Evolutionary conservation across 139 green algal species (phyloP).

Genomic region (Zygnema cylindricum): DNA sequence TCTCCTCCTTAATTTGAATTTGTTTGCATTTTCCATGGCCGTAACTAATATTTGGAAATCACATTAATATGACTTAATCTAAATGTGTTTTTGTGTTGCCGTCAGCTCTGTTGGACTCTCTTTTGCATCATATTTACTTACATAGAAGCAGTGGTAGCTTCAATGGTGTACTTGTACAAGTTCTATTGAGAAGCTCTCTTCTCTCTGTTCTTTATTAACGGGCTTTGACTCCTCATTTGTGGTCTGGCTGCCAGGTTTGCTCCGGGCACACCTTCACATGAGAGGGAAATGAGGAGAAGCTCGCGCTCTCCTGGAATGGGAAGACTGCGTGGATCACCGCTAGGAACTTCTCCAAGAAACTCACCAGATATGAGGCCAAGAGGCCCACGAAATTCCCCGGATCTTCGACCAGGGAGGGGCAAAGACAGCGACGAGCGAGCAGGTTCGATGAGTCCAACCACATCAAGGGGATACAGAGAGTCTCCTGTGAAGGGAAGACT

Average conservation of each 20-base stretch:
- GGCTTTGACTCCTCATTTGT: no score
- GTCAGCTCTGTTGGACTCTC: no score
- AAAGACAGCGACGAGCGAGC: neutral
- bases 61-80: no score
- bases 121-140: no score
- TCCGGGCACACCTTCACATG: neutral
- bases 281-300: conserved; percentile 88
- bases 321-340: conserved; percentile 87
- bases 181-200: no score
- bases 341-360: conserved; percentile 1
- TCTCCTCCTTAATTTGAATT: no score
- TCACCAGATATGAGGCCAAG: conserved; percentile 7
- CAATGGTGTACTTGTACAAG: no score
- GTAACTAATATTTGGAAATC: no score
- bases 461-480: conserved; percentile 16
- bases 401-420: neutral
- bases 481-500: neutral
- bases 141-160: no score
- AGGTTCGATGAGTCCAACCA: conserved; percentile 9
- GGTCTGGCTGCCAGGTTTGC: conserved; percentile 13
- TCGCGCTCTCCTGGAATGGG: conserved; percentile 92
- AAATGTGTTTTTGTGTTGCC: no score
- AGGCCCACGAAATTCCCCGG: neutral
- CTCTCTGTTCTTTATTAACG: no score
- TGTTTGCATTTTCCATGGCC: no score